Evolutionary conservation across 1,284 basidiomycete species (phyloP).

Genomic region (Trichosporon sp.): DNA sequence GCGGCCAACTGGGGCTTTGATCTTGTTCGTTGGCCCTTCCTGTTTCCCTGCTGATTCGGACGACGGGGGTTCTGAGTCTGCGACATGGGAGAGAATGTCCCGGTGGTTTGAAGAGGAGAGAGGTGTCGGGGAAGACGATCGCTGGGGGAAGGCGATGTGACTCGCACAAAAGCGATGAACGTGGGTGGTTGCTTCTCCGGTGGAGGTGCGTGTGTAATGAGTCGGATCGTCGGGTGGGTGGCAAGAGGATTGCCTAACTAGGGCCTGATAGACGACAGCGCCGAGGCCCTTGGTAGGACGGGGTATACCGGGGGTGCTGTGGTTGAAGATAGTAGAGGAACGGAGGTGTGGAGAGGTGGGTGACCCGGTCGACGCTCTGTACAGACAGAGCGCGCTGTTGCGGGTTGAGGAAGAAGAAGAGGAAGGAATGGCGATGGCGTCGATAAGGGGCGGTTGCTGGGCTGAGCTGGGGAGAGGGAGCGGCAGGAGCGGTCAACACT

Average conservation of each 20-base stretch:
- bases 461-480: background rate
- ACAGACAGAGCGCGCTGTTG: background rate
- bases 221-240: background rate
- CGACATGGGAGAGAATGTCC: background rate
- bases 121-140: background rate
- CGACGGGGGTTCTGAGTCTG: slow-evolving; percentile 6
- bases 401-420: background rate
- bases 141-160: background rate
- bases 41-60: slow-evolving; percentile 4
- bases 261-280: background rate
- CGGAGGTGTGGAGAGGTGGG: background rate
- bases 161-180: too few relatives aligned
- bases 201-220: background rate
- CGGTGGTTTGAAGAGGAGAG: background rate
- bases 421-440: background rate
- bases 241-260: background rate
- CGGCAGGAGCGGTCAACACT: too few relatives aligned
- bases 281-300: background rate
- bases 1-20: slow-evolving; percentile 30
- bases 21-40: background rate
- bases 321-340: background rate
- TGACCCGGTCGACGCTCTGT: background rate
- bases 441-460: background rate
- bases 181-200: background rate
- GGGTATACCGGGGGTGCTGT: background rate